phyloP scores from a whole-genome alignment of 768 basidiomycete species.

The Cystofilobasidium capitatum region DNA sequence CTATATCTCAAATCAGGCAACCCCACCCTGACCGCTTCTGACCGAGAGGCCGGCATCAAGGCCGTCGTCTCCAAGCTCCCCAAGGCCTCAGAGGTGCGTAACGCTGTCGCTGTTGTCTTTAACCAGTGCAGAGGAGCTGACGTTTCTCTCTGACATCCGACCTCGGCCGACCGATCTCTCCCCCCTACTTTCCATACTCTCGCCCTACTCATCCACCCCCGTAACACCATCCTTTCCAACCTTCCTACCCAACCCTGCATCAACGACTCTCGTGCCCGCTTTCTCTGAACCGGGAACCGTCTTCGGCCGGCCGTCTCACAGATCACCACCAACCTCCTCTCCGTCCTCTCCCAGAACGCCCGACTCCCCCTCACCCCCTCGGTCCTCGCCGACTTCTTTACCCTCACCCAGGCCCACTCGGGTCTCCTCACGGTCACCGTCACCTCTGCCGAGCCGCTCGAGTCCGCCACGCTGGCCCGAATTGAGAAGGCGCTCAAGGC shows the following conservation, averaged over 20 bases:
- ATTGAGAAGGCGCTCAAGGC: slow-evolving; percentile 79
- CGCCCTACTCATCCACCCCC: background rate
- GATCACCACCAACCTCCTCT: slow-evolving; percentile 83
- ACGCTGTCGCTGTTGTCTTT: too few species aligned
- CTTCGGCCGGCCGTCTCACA: background rate
- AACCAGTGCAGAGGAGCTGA: background rate
- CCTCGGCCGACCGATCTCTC: slow-evolving; percentile 4
- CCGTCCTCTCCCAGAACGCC: slow-evolving; percentile 84
- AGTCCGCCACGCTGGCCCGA: slow-evolving; percentile 61
- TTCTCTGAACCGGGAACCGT: background rate
- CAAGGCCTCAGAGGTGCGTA: slow-evolving; percentile 36
- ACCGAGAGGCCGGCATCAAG: slow-evolving; percentile 60
- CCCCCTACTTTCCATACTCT: background rate
- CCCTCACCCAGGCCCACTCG: slow-evolving; percentile 74
- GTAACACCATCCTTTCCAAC: background rate
- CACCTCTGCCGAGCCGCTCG: slow-evolving; percentile 73
- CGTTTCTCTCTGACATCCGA: background rate
- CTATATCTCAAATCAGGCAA: too few species aligned
- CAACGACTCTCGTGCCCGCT: background rate
- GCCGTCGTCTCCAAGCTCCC: slow-evolving; percentile 53
- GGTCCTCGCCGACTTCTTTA: slow-evolving; percentile 84
- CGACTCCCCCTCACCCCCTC: slow-evolving; percentile 71
- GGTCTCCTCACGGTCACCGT: slow-evolving; percentile 89
- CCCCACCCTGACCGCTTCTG: slow-evolving; percentile 77
- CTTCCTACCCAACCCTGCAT: background rate